phyloP scores from a whole-genome alignment of 257 asterid genomes.

The Penstemon eatonii region DNA sequence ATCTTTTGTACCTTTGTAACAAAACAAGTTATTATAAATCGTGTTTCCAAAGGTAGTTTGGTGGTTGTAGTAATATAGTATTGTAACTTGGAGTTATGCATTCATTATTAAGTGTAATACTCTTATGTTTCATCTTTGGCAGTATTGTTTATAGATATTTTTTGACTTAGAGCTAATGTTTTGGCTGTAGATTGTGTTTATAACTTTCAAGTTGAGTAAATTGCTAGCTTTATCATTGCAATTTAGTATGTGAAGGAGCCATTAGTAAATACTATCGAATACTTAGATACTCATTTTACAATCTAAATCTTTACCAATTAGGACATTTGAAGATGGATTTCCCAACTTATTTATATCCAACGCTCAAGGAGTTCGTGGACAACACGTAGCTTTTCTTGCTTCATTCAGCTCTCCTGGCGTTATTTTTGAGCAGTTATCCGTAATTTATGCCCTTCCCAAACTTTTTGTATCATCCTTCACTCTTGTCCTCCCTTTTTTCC shows the following conservation, averaged over 20 bases:
- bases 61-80: too few species aligned
- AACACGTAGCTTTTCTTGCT: slow-evolving; percentile 94
- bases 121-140: too few species aligned
- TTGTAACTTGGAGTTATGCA: too few species aligned
- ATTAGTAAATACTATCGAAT: slow-evolving; percentile 16
- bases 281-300: slow-evolving; percentile 16
- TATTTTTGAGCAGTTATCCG: slow-evolving; percentile 88
- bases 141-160: too few species aligned
- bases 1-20: too few species aligned
- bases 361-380: slow-evolving; percentile 97
- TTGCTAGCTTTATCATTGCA: not conserved
- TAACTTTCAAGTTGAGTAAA: too few species aligned
- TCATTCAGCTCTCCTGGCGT: slow-evolving; percentile 98
- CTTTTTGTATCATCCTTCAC: slow-evolving; percentile 93
- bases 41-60: too few species aligned
- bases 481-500: slow-evolving; percentile 95
- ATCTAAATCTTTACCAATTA: slow-evolving; percentile 34
- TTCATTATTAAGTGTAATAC: too few species aligned
- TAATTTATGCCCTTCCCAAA: slow-evolving; percentile 87
- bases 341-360: slow-evolving; percentile 93
- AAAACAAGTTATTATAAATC: too few species aligned
- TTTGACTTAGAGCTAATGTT: too few species aligned
- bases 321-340: slow-evolving; percentile 97
- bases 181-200: too few species aligned
- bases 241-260: slow-evolving; percentile 7